These are phyloP conservation scores for Tricholoma hemisulphureum DNA, from an alignment of 768 basidiomycete genomes.

Conservation along the genomic window DNA sequence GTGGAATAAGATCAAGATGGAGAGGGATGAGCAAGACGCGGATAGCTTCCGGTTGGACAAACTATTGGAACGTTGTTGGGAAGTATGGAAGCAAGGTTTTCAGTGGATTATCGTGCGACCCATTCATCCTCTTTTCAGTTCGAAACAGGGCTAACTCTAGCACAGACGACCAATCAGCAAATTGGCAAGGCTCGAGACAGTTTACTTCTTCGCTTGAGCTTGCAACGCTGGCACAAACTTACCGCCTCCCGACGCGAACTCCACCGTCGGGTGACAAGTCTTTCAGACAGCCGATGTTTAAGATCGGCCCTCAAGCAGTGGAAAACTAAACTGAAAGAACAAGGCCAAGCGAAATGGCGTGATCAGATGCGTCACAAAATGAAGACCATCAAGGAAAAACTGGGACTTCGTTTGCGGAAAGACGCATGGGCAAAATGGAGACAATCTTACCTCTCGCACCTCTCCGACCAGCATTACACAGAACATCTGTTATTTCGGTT, in stretches of 20 bases:
- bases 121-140: constrained; percentile 4
- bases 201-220: constrained; percentile 53
- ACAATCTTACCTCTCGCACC: constrained; percentile 48
- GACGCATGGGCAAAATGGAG: constrained; percentile 70
- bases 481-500: constrained; percentile 42
- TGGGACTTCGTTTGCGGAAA: constrained; percentile 50
- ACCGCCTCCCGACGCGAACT: constrained; percentile 36
- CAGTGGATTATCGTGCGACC: constrained; percentile 70
- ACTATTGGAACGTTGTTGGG: constrained; percentile 69
- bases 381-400: constrained; percentile 56
- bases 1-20: constrained; percentile 74
- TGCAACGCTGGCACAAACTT: constrained; percentile 61
- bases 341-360: constrained; percentile 59
- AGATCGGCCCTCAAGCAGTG: constrained; percentile 47
- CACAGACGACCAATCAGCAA: constrained; percentile 72
- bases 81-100: constrained; percentile 70
- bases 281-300: constrained; percentile 46
- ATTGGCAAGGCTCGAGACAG: constrained; percentile 67
- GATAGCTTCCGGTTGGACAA: constrained; percentile 63
- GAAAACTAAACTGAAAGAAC: constrained; percentile 53
- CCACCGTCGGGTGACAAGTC: constrained; percentile 40
- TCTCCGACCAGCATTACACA: constrained; percentile 52
- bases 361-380: constrained; percentile 71
- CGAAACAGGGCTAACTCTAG: background rate
- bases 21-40: constrained; percentile 68